Percentiles rank a stretch among this genome's conserved stretches.
phyloP scores from a whole-genome alignment of 441 rosid species.

The Croton laevigatus region DNA sequence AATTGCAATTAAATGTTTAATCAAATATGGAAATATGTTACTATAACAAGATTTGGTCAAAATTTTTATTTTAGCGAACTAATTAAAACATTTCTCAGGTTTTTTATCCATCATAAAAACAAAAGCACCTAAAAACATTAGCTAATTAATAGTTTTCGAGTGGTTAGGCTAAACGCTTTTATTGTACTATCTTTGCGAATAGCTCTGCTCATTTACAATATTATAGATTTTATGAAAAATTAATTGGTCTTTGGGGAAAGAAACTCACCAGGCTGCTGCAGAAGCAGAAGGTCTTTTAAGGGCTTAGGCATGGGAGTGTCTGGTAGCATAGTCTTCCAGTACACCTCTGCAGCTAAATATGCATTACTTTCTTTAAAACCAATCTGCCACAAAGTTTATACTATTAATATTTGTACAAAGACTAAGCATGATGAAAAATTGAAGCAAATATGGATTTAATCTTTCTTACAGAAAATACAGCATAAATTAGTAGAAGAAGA shows the following conservation, averaged over 20 bases:
- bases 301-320: conserved; percentile 6
- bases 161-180: no score
- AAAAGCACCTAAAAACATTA: no score
- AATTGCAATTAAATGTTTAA: not conserved
- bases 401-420: not conserved
- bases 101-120: no score
- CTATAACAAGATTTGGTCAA: no score
- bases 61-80: no score
- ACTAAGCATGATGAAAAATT: not conserved
- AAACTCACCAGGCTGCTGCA: not conserved
- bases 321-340: conserved; percentile 9
- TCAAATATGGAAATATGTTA: no score
- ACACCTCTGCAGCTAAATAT: not conserved
- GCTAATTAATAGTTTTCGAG: no score
- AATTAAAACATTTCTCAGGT: no score
- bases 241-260: no score
- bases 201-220: not conserved
- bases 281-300: not conserved
- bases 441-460: not conserved
- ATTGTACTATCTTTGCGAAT: no score
- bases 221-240: not conserved
- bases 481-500: not conserved
- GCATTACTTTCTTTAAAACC: not conserved
- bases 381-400: not conserved
- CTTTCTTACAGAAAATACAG: not conserved